Percentiles rank a stretch among this genome's conserved stretches.
Evolutionary conservation across 345 rosid species (phyloP).

Genomic region (Eucalyptus sp.): DNA sequence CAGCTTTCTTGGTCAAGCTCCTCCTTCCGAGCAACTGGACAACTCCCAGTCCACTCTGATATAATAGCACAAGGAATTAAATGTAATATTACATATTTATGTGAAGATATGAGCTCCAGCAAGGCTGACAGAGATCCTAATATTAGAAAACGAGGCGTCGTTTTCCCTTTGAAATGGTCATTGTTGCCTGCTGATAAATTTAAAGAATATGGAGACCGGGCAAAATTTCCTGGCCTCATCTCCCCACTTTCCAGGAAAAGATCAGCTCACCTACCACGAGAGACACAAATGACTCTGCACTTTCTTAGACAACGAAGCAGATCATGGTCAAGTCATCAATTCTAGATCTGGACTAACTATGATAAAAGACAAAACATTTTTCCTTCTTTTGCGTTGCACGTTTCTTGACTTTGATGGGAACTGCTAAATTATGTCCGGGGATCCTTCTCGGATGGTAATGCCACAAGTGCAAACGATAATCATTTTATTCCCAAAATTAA

Average conservation of each 20-base stretch:
- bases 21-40: not conserved
- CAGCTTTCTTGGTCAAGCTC: not conserved
- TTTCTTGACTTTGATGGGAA: not conserved
- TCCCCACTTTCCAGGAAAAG: not conserved
- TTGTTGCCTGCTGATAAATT: not conserved
- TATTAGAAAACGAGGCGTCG: not conserved
- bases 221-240: not conserved
- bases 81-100: not conserved
- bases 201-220: not conserved
- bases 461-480: fast-evolving
- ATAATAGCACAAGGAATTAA: not conserved
- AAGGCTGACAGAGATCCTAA: not conserved
- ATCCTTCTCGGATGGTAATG: not conserved
- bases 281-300: not conserved
- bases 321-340: not conserved
- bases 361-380: not conserved
- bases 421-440: not conserved
- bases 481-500: fast-evolving
- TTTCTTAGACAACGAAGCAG: not conserved
- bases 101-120: not conserved
- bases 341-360: not conserved
- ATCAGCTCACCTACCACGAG: not conserved
- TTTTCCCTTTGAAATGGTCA: not conserved
- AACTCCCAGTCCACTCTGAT: not conserved
- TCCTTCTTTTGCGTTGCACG: not conserved